These are phyloP conservation scores for Coffea humblotiana DNA, from an alignment of 305 asterid genomes.

Conservation along the genomic window DNA sequence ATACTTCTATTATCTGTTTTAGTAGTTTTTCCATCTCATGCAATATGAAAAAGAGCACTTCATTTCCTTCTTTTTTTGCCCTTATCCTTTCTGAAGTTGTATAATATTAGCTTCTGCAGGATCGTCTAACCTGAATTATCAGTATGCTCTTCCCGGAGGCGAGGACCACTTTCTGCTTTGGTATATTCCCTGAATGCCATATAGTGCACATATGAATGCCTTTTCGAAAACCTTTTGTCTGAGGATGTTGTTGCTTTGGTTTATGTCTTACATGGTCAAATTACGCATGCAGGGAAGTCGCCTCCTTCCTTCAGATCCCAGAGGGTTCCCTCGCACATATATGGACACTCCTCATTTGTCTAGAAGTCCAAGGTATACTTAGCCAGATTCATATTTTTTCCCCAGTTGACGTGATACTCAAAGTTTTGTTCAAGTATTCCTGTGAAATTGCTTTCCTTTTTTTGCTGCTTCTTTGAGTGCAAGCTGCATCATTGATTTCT, in stretches of 20 bases:
- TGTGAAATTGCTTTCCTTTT: not conserved
- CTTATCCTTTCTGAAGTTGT: not conserved
- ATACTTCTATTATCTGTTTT: not conserved
- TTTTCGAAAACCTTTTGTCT: conserved; percentile 4
- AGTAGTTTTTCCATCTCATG: not conserved
- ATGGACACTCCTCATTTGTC: conserved; percentile 38
- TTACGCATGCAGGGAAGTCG: conserved; percentile 42
- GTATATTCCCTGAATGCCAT: conserved; percentile 28
- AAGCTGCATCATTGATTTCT: not conserved
- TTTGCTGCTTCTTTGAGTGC: not conserved
- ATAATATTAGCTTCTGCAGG: conserved; percentile 26
- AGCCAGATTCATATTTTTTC: not conserved
- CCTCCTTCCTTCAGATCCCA: conserved; percentile 30
- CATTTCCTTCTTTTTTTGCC: not conserved
- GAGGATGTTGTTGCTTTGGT: conserved; percentile 11
- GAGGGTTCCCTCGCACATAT: conserved; percentile 37
- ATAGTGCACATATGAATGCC: not conserved
- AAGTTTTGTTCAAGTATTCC: not conserved
- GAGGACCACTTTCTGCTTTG: conserved; percentile 46
- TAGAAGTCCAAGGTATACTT: conserved; percentile 45
- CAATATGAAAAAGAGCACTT: not conserved
- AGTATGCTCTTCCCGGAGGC: conserved; percentile 39
- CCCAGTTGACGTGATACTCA: not conserved
- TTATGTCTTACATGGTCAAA: conserved; percentile 6
- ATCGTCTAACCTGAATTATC: conserved; percentile 29